These are phyloP conservation scores for Paecilomyces sp. DNA, from an alignment of 2,329 filamentous ascomycete genomes.

Conservation along the genomic window DNA sequence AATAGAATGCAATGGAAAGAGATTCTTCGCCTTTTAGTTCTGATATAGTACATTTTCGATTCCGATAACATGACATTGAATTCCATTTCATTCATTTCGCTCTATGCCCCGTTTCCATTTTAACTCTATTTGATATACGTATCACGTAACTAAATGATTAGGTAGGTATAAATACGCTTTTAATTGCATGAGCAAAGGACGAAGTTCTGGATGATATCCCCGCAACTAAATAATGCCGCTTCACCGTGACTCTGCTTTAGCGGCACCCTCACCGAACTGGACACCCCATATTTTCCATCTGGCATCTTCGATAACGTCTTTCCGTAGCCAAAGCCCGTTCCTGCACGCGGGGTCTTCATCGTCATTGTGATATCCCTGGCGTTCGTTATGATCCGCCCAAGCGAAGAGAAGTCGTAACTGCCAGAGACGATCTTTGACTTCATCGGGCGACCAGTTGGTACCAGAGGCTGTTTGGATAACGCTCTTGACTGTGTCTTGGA, in stretches of 20 bases:
- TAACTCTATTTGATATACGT: neutral
- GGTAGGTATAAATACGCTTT: neutral
- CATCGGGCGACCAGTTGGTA: slow-evolving; percentile 29
- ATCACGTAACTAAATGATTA: neutral
- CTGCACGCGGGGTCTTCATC: slow-evolving; percentile 2
- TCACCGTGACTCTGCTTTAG: neutral
- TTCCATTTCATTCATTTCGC: neutral
- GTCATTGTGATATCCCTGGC: slow-evolving; percentile 7
- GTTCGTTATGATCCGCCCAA: slow-evolving; percentile 49
- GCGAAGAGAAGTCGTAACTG: slow-evolving; percentile 58
- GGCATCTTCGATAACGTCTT: slow-evolving; percentile 32
- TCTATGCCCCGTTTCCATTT: neutral
- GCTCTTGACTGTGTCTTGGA: slow-evolving; percentile 45
- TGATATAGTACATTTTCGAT: neutral
- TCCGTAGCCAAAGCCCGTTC: slow-evolving; percentile 30
- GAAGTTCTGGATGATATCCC: neutral
- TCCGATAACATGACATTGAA: neutral
- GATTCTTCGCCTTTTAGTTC: neutral
- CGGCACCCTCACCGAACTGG: slow-evolving; percentile 19
- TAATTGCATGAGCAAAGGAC: neutral
- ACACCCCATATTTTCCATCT: slow-evolving; percentile 37
- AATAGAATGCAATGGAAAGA: neutral
- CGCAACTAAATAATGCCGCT: neutral
- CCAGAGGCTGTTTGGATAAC: slow-evolving; percentile 24
- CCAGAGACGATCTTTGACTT: slow-evolving; percentile 51